phyloP scores from a whole-genome alignment of 2,329 filamentous ascomycete species.

The Monilinia aucupariae region DNA sequence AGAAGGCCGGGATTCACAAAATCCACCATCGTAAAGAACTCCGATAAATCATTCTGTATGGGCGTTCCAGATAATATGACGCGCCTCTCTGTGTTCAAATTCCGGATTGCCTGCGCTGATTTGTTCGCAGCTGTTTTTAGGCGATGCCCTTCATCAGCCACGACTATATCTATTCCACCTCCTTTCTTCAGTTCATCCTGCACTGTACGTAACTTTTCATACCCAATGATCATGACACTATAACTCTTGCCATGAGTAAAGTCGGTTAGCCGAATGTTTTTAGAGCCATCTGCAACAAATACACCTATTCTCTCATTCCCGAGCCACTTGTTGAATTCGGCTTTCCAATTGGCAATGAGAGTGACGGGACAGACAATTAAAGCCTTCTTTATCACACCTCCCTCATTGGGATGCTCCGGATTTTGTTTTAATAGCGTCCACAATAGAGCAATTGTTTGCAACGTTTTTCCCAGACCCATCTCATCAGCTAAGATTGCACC shows the following conservation, averaged over 20 bases:
- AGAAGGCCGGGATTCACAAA: conserved; percentile 92
- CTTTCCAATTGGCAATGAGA: conserved; percentile 66
- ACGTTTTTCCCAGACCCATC: conserved; percentile 70
- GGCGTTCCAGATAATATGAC: conserved; percentile 65
- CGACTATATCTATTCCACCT: conserved; percentile 70
- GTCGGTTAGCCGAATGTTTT: conserved; percentile 54
- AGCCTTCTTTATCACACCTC: conserved; percentile 62
- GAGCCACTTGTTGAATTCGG: conserved; percentile 69
- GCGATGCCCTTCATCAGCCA: conserved; percentile 94
- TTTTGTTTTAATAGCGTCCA: conserved; percentile 72
- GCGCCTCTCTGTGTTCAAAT: conserved; percentile 64
- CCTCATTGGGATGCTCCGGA: conserved; percentile 50
- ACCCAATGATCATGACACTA: conserved; percentile 68
- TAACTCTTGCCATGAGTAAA: conserved; percentile 65
- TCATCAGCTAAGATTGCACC: conserved; percentile 69
- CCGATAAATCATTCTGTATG: conserved; percentile 89
- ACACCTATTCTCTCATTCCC: conserved; percentile 65
- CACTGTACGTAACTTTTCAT: conserved; percentile 62
- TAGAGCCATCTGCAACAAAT: conserved; percentile 56
- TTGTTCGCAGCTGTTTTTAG: conserved; percentile 96
- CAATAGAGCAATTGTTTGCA: conserved; percentile 65
- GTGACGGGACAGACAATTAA: conserved; percentile 69
- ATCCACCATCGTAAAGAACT: conserved; percentile 89
- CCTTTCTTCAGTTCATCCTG: conserved; percentile 60
- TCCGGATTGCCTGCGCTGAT: conserved; percentile 80